Percentiles rank a stretch among this genome's conserved stretches.
phyloP scores from a whole-genome alignment of 306 rosid species.

The Betula pendula region DNA sequence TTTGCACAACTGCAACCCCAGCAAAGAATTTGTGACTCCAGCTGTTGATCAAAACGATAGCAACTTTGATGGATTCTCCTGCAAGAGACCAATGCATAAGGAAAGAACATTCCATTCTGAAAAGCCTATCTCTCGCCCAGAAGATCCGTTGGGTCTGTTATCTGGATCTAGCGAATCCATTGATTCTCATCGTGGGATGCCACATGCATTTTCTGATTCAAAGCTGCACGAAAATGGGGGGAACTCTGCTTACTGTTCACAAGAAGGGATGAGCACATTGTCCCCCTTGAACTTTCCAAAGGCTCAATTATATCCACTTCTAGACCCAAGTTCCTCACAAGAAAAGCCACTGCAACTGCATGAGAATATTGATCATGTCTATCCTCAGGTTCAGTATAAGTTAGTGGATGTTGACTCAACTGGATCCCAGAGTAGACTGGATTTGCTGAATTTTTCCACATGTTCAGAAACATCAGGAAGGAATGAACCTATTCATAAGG shows the following conservation, averaged over 20 bases:
- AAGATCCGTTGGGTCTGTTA: conserved; percentile 33
- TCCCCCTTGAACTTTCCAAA: conserved; percentile 49
- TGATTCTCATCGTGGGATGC: conserved; percentile 41
- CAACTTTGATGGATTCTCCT: conserved; percentile 33
- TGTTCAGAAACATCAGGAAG: conserved; percentile 35
- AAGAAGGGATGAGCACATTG: conserved; percentile 45
- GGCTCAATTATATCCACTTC: conserved; percentile 41
- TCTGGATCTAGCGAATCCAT: conserved; percentile 34
- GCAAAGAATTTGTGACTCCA: conserved; percentile 25
- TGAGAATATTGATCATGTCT: conserved; percentile 30
- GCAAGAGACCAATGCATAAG: conserved; percentile 35
- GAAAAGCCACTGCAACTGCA: conserved; percentile 38
- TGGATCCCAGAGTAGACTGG: conserved; percentile 42
- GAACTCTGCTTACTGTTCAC: conserved; percentile 53
- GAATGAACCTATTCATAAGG: conserved; percentile 31
- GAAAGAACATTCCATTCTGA: conserved; percentile 39
- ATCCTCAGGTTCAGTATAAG: conserved; percentile 42
- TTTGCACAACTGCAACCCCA: conserved; percentile 28
- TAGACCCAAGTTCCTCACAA: conserved; percentile 37
- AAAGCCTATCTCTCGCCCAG: conserved; percentile 37
- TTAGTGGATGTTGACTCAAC: conserved; percentile 36
- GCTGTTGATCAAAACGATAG: conserved; percentile 33
- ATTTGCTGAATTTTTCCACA: conserved; percentile 40
- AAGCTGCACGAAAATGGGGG: conserved; percentile 57
- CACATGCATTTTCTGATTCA: conserved; percentile 75